phyloP scores from a whole-genome alignment of 2,329 filamentous ascomycete species.

The Plectosphaerella cucumerina region DNA sequence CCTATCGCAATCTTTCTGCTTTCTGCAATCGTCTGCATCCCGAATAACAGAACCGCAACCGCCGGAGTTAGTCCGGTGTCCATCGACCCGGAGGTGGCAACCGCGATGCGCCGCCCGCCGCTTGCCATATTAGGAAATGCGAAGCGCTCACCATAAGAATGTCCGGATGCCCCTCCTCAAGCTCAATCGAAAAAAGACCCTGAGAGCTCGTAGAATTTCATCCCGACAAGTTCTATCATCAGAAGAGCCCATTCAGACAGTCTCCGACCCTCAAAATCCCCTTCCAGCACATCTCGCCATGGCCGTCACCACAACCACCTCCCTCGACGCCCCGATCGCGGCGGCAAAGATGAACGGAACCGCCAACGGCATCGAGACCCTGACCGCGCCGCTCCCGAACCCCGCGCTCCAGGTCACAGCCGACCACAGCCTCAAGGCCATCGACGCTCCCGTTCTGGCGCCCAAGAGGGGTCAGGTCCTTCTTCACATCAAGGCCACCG shows the following conservation, averaged over 20 bases:
- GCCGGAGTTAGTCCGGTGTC: too few relatives aligned
- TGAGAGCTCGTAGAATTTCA: too few relatives aligned
- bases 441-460: constrained; percentile 52
- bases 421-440: constrained; percentile 53
- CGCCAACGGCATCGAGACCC: constrained; percentile 5
- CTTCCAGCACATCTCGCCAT: neutral
- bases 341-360: constrained; percentile 3
- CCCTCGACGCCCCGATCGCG: neutral
- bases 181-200: neutral
- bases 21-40: too few relatives aligned
- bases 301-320: constrained; percentile 3
- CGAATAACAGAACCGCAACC: too few relatives aligned
- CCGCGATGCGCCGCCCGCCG: neutral
- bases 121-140: neutral
- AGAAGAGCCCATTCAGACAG: too few relatives aligned
- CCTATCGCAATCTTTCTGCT: too few relatives aligned
- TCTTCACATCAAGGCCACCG: constrained; percentile 58
- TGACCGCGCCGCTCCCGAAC: constrained; percentile 34
- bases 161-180: too few relatives aligned
- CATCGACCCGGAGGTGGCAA: too few relatives aligned
- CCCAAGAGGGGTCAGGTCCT: constrained; percentile 52
- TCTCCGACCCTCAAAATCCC: too few relatives aligned
- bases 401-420: constrained; percentile 56
- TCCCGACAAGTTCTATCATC: neutral
- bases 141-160: neutral